These are phyloP conservation scores for Parafenestella ontariensis DNA, from an alignment of 2,329 filamentous ascomycete genomes.

Conservation along the genomic window DNA sequence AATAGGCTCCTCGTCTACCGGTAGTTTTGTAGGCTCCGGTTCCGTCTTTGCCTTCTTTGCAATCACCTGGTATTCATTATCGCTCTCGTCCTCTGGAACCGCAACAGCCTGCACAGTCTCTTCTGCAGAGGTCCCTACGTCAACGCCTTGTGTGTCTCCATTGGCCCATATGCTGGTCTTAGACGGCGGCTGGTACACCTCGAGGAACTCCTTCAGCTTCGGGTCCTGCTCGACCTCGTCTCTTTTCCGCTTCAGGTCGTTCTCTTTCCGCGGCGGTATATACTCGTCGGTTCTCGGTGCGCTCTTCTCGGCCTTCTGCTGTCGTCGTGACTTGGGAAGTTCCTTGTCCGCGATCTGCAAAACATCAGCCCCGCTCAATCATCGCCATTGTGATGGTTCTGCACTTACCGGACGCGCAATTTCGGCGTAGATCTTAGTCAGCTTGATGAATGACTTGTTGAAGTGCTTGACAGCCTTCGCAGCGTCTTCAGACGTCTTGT, in stretches of 20 bases:
- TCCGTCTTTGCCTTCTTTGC: slow-evolving; percentile 54
- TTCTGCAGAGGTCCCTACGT: slow-evolving; percentile 17
- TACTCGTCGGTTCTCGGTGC: slow-evolving; percentile 33
- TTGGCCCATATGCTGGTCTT: slow-evolving; percentile 70
- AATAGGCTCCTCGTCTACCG: slow-evolving; percentile 9
- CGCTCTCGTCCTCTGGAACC: slow-evolving; percentile 63
- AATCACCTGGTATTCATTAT: slow-evolving; percentile 76
- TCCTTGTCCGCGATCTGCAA: slow-evolving; percentile 43
- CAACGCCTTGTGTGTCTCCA: slow-evolving; percentile 51
- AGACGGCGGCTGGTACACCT: slow-evolving; percentile 76
- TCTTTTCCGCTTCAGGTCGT: slow-evolving; percentile 72
- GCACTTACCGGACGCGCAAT: slow-evolving; percentile 77
- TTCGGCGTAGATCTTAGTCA: slow-evolving; percentile 93
- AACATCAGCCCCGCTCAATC: slow-evolving; percentile 37
- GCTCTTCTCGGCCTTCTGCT: slow-evolving; percentile 37
- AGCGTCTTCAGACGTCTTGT: slow-evolving; percentile 82
- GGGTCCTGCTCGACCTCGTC: slow-evolving; percentile 67
- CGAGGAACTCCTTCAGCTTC: slow-evolving; percentile 85
- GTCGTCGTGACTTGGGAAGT: slow-evolving; percentile 44
- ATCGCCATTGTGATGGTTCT: background rate
- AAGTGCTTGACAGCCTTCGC: slow-evolving; percentile 89
- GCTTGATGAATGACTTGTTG: slow-evolving; percentile 92
- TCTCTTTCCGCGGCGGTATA: slow-evolving; percentile 33
- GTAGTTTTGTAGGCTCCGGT: slow-evolving; percentile 2
- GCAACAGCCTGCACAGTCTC: slow-evolving; percentile 30